Conservation (phyloP, 139 green algal genomes). For the Tetradesmus obliquus region DNA sequence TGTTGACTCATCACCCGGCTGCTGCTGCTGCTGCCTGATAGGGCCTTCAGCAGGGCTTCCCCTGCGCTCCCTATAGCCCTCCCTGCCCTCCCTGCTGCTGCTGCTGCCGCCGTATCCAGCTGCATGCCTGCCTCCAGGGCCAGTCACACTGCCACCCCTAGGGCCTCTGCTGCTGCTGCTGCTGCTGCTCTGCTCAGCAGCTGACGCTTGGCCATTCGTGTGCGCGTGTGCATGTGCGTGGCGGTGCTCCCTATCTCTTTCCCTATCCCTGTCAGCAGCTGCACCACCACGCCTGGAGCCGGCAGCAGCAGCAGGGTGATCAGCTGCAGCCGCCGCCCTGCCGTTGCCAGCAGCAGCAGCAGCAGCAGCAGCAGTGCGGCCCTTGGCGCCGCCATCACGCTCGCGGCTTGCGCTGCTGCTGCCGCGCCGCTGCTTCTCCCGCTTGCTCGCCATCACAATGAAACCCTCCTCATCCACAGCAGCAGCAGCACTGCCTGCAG, state of each 20-base stretch:
- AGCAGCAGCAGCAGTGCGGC: neutral
- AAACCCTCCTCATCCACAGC: constrained; percentile 35
- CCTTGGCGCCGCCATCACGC: neutral
- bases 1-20: neutral
- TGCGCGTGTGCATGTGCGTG: neutral
- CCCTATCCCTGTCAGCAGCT: neutral
- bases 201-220: neutral
- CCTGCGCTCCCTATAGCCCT: neutral
- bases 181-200: constrained; percentile 14
- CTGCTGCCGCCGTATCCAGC: neutral
- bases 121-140: constrained; percentile 4
- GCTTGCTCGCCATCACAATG: neutral
- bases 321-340: neutral
- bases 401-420: neutral
- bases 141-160: neutral
- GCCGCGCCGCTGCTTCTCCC: neutral
- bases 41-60: neutral
- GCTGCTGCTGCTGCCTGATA: neutral
- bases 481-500: neutral
- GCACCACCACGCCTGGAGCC: neutral
- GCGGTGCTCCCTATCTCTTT: neutral
- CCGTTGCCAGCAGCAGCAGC: neutral
- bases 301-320: neutral
- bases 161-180: constrained; percentile 25
- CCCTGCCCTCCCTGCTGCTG: neutral